Conservation (phyloP, 179 eudicot genomes). For the Vitellaria paradoxa region DNA sequence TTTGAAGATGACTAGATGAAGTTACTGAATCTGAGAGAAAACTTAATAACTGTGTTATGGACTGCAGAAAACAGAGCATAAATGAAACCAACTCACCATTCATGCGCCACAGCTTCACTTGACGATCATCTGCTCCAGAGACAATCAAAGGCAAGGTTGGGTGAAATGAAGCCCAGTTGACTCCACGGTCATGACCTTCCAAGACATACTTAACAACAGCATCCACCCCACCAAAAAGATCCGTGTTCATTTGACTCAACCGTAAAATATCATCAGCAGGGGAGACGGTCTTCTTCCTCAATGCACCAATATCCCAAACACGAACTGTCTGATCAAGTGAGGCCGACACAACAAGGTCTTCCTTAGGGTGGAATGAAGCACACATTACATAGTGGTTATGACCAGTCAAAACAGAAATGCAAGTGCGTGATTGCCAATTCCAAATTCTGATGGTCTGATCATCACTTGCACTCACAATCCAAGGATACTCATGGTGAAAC, state of each 20-base stretch:
- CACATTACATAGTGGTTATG: slow-evolving; percentile 97
- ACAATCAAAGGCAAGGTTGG: slow-evolving; percentile 80
- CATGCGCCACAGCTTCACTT: slow-evolving; percentile 94
- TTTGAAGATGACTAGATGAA: background rate
- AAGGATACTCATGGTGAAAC: slow-evolving; percentile 83
- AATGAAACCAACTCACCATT: slow-evolving; percentile 46
- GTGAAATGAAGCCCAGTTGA: slow-evolving; percentile 92
- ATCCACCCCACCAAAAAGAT: slow-evolving; percentile 86
- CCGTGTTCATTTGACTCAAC: slow-evolving; percentile 76
- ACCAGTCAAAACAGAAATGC: slow-evolving; percentile 86
- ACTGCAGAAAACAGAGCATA: slow-evolving; percentile 2
- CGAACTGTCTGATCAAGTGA: slow-evolving; percentile 90
- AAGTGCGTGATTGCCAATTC: slow-evolving; percentile 93
- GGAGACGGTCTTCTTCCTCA: slow-evolving; percentile 66
- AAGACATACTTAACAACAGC: slow-evolving; percentile 84
- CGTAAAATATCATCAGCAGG: slow-evolving; percentile 78
- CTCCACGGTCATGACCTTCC: slow-evolving; percentile 96
- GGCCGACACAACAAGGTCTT: slow-evolving; percentile 87
- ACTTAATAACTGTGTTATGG: background rate
- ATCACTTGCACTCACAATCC: slow-evolving; percentile 96
- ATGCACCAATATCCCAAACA: slow-evolving; percentile 86
- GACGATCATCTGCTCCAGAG: slow-evolving; percentile 93
- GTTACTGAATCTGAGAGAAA: background rate
- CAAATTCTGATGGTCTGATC: slow-evolving; percentile 91
- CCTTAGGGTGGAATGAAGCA: slow-evolving; percentile 88